phyloP scores from a whole-genome alignment of 2,329 filamentous ascomycete species.

The Aureobasidium subglaciale region DNA sequence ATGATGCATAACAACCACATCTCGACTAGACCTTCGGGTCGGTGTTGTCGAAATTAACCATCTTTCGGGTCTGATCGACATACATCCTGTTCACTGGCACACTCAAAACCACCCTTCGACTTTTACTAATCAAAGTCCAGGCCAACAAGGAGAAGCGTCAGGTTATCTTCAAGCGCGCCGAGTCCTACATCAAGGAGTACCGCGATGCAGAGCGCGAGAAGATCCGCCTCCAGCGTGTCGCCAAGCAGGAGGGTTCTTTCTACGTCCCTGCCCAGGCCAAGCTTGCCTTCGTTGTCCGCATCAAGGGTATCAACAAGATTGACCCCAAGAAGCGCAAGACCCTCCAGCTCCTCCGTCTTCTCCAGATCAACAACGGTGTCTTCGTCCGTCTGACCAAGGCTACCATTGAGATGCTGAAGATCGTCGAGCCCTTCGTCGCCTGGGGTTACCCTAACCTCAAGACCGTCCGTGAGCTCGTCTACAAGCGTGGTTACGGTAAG shows the following conservation, averaged over 20 bases:
- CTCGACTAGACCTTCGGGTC: constrained; percentile 89
- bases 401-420: constrained; percentile 92
- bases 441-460: constrained; percentile 99
- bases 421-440: constrained; percentile 97
- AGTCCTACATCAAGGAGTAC: constrained; percentile 99
- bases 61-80: constrained; percentile 93
- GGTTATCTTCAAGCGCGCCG: constrained; percentile 99
- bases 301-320: constrained; percentile 99
- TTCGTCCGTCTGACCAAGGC: constrained; percentile 98
- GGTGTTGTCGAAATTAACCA: constrained; percentile 98
- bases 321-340: constrained; percentile 99
- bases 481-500: constrained; percentile 99
- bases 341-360: constrained; percentile 95
- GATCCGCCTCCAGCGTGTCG: constrained; percentile 81
- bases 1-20: constrained; percentile 73
- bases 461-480: constrained; percentile 97
- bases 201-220: constrained; percentile 97
- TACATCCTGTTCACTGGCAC: constrained; percentile 3
- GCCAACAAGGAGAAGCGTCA: constrained; percentile 97
- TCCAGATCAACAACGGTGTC: constrained; percentile 99
- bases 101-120: neutral
- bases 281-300: constrained; percentile 95
- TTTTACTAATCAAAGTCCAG: constrained; percentile 45
- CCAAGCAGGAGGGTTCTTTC: constrained; percentile 88
- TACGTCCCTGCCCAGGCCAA: constrained; percentile 93